Base-by-base conservation (phyloP, 352 stramenopile species). In the Pythium rhizo-oryzae region DNA sequence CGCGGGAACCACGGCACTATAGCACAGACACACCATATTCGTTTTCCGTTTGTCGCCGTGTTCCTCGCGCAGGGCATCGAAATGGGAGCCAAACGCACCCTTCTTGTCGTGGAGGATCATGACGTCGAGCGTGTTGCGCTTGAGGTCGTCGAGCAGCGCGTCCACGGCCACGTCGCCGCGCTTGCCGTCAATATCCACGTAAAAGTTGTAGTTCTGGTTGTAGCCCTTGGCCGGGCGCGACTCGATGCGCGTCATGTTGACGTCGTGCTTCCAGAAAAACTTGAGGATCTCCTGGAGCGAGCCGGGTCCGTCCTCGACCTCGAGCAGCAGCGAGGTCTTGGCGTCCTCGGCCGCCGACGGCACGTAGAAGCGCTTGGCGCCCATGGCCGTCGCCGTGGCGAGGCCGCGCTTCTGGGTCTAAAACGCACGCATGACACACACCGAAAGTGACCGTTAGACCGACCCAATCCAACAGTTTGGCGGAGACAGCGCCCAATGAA, bases 221-320 rank as follows among this genome's bases (percentile, higher is more conserved):
- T 89, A 71, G 21, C 81, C 76, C 79, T 92, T 97, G 46, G 88
- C 78, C 13, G 96, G 96, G 35, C 96, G 92, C 33, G 90, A 98
- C 84, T 99, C 97, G 70, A 99, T 99, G 58, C 94, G 88, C 43
- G 92, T 98, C 79, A 99, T 95, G 80, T 99, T 99, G 33, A 99
- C 83, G 67, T 99, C 92, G 77, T 98, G 96, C 72, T 98, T 98
- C 93, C 93, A 98, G 82, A 99, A 99, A 65, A 97, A 98, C 76
- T 90, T 91, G 65, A 99, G 81, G 67, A 98, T 97, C 50, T 99
- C 91, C 70, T 98, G 91, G 50, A 99, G 79, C 21, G 95, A 90
- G 19, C 97, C 96, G 51, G 87, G 30, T 4, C 80, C 76, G 58
- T 94, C 86, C 61, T 88, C 77, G 21, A 91, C 83, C 55, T 94